Base-by-base conservation (phyloP, 2,329 filamentous ascomycete genomes). In the Sporothrix mexicana region DNA sequence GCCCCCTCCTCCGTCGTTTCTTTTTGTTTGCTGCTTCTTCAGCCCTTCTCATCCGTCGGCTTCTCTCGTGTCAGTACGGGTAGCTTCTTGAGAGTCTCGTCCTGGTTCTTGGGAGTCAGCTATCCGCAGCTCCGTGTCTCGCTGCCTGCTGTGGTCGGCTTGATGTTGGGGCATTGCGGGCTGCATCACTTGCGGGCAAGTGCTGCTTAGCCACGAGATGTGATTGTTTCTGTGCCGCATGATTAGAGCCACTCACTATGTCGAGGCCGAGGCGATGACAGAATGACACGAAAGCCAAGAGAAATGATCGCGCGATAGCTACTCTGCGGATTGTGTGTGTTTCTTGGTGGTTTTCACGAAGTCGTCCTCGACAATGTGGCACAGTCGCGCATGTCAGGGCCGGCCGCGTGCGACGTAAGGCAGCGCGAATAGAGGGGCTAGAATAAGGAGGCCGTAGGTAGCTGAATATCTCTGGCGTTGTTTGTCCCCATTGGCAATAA, bases 61-160 rank as follows among this genome's bases (percentile, higher is more conserved):
- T 66, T 66, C 61, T 47, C 13, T 66, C 41, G 61, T 66, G 61
- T 20, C 61, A 41, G 61, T 66, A 66, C 43, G 41, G 61, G 41
- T 47, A 17, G n/a, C 30, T 15, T 15, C n/a, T 47, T 6, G 17
- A 64, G 13, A 15, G 64, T 30, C 36, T 68, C 47, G 45, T 51
- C 64, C 64, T 51, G 64, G 64, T 68, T 68, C 64, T 53, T 53
- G 64, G 61, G 64, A 36, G 64, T 47, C 61, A 13, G 20, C 23
- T 13, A 45, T 12, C n/a, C 17, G 41, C 1, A 13, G 41, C 20
- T 36, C 61, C 61, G 61, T 64, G 43, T 23, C 41, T 64, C 61
- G 61, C 45, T 45, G 61, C 15, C 64, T 45, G 20, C 13, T 67
- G 43, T 15, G 57, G 30, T 17, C 15, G 30, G 59, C 36, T 20